Conservation (phyloP, 2,329 filamentous ascomycete species). For the Claviceps arundinis region DNA sequence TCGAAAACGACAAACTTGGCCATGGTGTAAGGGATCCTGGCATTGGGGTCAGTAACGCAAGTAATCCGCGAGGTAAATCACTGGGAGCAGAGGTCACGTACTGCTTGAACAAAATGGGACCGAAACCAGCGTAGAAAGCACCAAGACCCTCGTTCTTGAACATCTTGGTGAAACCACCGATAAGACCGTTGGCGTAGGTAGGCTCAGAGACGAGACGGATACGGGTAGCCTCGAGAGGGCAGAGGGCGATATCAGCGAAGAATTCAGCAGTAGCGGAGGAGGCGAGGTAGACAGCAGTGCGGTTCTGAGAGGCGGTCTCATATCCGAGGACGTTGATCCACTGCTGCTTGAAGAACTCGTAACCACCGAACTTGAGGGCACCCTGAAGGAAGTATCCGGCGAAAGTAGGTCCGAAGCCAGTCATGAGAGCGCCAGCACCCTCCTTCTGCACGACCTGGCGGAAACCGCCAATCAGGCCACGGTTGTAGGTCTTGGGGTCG, state of each 20-base stretch:
- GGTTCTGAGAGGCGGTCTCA: conserved; percentile 65
- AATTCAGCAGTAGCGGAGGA: conserved; percentile 53
- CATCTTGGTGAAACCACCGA: conserved; percentile 75
- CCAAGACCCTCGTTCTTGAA: conserved; percentile 67
- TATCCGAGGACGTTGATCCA: conserved; percentile 67
- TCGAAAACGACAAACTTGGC: conserved; percentile 91
- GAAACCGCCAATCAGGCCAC: conserved; percentile 75
- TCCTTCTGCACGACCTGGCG: conserved; percentile 71
- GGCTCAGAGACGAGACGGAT: conserved; percentile 86
- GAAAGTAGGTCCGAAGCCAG: conserved; percentile 72
- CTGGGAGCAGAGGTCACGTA: conserved; percentile 13
- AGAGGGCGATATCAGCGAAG: conserved; percentile 70
- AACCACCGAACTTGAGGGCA: conserved; percentile 87
- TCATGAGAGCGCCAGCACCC: conserved; percentile 75
- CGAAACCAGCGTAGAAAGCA: conserved; percentile 86
- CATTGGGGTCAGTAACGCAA: neutral
- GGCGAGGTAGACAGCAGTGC: conserved; percentile 68
- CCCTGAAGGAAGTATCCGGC: conserved; percentile 92
- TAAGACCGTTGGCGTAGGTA: conserved; percentile 66
- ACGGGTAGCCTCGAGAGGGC: conserved; percentile 85
- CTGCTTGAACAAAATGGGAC: conserved; percentile 59
- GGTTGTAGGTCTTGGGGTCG: conserved; percentile 80
- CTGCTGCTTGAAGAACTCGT: conserved; percentile 95
- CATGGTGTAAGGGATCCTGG: conserved; percentile 82
- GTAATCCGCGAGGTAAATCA: neutral